phyloP scores from a whole-genome alignment of 495 filamentous ascomycete species.

The Hypoxylon trugodes region DNA sequence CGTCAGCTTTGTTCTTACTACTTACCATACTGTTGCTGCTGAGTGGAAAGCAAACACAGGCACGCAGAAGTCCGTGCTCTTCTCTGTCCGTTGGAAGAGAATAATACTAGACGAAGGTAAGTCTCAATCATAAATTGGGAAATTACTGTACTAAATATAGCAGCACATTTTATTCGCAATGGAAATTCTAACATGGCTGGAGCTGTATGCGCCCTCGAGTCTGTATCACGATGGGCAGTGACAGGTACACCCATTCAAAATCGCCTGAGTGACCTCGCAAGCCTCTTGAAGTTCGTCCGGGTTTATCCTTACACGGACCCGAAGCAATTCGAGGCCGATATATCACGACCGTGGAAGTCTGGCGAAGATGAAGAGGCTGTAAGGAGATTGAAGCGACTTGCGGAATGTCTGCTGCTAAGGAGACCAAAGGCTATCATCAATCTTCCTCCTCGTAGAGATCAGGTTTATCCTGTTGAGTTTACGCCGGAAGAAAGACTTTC shows the following conservation, averaged over 20 bases:
- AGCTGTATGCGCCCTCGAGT: slow-evolving; percentile 46
- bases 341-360: slow-evolving; percentile 46
- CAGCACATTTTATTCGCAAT: slow-evolving; percentile 56
- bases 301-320: slow-evolving; percentile 50
- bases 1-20: not conserved
- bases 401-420: slow-evolving; percentile 47
- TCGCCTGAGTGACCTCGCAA: slow-evolving; percentile 47
- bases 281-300: slow-evolving; percentile 51
- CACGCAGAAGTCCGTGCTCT: not conserved
- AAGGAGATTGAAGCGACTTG: slow-evolving; percentile 48
- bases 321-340: slow-evolving; percentile 45
- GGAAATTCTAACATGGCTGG: slow-evolving; percentile 43
- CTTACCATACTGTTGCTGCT: not conserved
- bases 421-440: slow-evolving; percentile 47
- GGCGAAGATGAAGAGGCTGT: slow-evolving; percentile 44
- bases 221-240: slow-evolving; percentile 52
- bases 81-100: slow-evolving; percentile 48
- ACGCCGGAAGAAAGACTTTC: not conserved
- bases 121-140: no score
- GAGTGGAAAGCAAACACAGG: not conserved
- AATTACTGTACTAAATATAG: not conserved
- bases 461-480: slow-evolving; percentile 40
- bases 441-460: slow-evolving; percentile 38
- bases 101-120: slow-evolving; percentile 61
- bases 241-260: slow-evolving; percentile 59